Evolutionary conservation across 1,284 basidiomycete genomes (phyloP).

Genomic region (Apiotrichum mycotoxinovorans): DNA sequence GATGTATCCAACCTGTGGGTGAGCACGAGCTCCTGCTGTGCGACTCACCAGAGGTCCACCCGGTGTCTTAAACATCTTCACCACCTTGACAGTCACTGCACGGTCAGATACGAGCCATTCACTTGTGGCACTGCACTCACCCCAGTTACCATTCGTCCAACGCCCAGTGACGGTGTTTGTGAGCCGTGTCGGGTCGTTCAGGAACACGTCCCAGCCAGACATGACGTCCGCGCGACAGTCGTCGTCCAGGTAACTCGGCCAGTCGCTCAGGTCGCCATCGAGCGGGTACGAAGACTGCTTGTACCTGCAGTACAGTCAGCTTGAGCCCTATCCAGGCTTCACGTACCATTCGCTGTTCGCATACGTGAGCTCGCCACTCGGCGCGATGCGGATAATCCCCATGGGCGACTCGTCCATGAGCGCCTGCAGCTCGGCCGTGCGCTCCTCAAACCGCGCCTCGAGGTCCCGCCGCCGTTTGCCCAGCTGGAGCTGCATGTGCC

Average conservation of each 20-base stretch:
- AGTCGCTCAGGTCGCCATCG: conserved; percentile 8
- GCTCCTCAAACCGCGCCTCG: conserved; percentile 40
- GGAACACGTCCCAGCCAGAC: conserved; percentile 18
- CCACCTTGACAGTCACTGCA: conserved; percentile 14
- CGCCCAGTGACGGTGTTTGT: neutral
- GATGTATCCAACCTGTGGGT: conserved; percentile 21
- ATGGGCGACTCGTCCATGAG: conserved; percentile 26
- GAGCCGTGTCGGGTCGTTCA: neutral
- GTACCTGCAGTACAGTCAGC: conserved; percentile 2
- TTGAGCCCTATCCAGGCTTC: no score
- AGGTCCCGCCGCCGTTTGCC: conserved; percentile 39
- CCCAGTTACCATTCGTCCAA: conserved; percentile 10
- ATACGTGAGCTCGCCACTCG: conserved; percentile 30
- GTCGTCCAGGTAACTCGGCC: conserved; percentile 25
- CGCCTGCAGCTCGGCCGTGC: conserved; percentile 16
- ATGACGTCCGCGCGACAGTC: conserved; percentile 8
- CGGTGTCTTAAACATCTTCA: neutral
- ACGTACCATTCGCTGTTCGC: conserved; percentile 31
- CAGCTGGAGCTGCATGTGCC: conserved; percentile 42
- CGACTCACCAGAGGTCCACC: neutral
- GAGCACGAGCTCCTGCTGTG: neutral
- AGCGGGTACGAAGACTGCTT: conserved; percentile 24
- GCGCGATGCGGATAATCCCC: conserved; percentile 36
- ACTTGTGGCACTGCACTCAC: neutral
- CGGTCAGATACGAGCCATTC: neutral